Conservation (phyloP, 495 filamentous ascomycete genomes). For the Penicillium manginii region DNA sequence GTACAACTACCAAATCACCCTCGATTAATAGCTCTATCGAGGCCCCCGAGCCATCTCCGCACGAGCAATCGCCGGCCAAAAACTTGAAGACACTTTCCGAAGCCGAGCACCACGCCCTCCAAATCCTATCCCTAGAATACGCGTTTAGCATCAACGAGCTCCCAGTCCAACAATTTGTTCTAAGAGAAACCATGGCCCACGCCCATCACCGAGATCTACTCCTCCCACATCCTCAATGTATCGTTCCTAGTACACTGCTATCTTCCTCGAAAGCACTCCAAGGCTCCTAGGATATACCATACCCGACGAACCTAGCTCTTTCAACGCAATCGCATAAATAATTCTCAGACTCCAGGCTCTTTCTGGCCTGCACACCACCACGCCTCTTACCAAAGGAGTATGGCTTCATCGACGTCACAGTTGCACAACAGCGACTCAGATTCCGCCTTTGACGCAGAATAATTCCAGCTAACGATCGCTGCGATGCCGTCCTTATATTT, state of each 20-base stretch:
- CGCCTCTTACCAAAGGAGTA: slow-evolving; percentile 62
- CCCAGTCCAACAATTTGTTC: slow-evolving; percentile 42
- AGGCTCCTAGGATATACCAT: no score
- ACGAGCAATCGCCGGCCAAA: slow-evolving; percentile 49
- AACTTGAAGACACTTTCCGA: slow-evolving; percentile 41
- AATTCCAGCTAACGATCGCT: slow-evolving; percentile 56
- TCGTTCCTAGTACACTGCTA: slow-evolving; percentile 59
- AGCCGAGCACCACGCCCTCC: slow-evolving; percentile 53
- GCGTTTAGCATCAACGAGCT: slow-evolving; percentile 55
- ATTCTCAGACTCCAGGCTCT: no score
- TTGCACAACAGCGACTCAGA: slow-evolving; percentile 53
- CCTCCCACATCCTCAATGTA: slow-evolving; percentile 54
- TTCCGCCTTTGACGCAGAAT: slow-evolving; percentile 63
- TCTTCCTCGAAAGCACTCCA: no score
- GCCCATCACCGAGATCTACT: slow-evolving; percentile 49
- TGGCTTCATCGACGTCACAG: slow-evolving; percentile 65
- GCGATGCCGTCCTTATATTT: slow-evolving; percentile 65
- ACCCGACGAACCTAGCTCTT: no score
- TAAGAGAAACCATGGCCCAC: slow-evolving; percentile 61
- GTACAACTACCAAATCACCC: background rate
- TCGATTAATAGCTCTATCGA: slow-evolving; percentile 57
- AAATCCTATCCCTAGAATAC: slow-evolving; percentile 55
- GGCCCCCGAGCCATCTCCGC: slow-evolving; percentile 61
- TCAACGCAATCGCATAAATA: slow-evolving; percentile 61
- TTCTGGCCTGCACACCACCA: slow-evolving; percentile 64